Evolutionary conservation across 1,139 yeast species (phyloP).

Genomic region (Ogataea hybrid): DNA sequence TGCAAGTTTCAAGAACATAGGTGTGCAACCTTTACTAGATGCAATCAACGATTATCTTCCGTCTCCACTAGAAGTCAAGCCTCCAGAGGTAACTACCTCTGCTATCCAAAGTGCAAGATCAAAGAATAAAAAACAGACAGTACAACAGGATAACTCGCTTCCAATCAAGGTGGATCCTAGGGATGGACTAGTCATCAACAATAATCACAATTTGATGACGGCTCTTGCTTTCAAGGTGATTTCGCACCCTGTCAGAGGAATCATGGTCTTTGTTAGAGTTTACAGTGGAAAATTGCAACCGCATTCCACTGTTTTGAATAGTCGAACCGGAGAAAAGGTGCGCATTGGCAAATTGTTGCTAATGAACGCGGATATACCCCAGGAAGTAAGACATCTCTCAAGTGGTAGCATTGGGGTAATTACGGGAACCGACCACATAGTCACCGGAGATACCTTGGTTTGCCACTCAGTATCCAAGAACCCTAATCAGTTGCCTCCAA

Average conservation of each 20-base stretch:
- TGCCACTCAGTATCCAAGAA: slow-evolving; percentile 30
- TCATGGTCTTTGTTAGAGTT: slow-evolving; percentile 82
- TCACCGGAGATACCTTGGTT: slow-evolving; percentile 85
- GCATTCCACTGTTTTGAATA: slow-evolving; percentile 62
- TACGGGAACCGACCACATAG: slow-evolving; percentile 68
- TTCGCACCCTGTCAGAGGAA: slow-evolving; percentile 80
- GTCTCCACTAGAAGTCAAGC: slow-evolving; percentile 63
- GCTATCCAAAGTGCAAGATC: slow-evolving; percentile 4
- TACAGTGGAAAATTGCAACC: slow-evolving; percentile 75
- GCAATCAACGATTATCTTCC: slow-evolving; percentile 78
- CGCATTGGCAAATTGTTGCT: slow-evolving; percentile 65
- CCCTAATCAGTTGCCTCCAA: slow-evolving; percentile 21
- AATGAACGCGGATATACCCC: slow-evolving; percentile 88
- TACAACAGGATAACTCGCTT: slow-evolving; percentile 30
- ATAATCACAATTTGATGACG: slow-evolving; percentile 59
- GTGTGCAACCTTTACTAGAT: slow-evolving; percentile 92
- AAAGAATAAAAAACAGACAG: slow-evolving; percentile 14
- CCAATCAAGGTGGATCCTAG: slow-evolving; percentile 40
- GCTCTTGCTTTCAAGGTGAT: slow-evolving; percentile 90
- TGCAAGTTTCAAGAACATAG: slow-evolving; percentile 87
- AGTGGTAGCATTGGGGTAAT: slow-evolving; percentile 93
- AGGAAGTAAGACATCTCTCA: slow-evolving; percentile 58
- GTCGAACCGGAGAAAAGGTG: slow-evolving; percentile 66
- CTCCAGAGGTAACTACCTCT: slow-evolving; percentile 52
- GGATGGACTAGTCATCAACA: slow-evolving; percentile 52